A percentile compares a stretch with the other conserved stretches of the same genome.
Evolutionary conservation across 2,329 filamentous ascomycete genomes (phyloP).

Genomic region (Arthrobotrys pseudoclavata): DNA sequence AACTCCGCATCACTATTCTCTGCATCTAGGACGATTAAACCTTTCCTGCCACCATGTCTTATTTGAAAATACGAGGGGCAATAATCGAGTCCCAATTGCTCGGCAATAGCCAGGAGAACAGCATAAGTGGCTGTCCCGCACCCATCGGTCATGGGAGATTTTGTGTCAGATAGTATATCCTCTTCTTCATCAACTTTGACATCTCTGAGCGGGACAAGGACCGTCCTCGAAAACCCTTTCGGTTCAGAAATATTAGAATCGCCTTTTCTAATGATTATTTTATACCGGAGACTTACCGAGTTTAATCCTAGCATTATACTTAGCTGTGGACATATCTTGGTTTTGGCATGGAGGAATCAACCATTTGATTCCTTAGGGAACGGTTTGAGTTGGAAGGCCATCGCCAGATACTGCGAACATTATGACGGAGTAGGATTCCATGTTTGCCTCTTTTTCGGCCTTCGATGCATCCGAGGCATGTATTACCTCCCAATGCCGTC

Average conservation of each 20-base stretch:
- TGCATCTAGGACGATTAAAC: conserved; percentile 77
- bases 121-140: conserved; percentile 75
- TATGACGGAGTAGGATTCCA: conserved; percentile 1
- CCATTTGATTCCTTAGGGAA: not conserved
- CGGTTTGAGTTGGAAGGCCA: not conserved
- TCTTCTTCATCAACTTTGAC: not conserved
- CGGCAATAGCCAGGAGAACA: conserved; percentile 71
- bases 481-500: not conserved
- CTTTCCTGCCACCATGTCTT: conserved; percentile 79
- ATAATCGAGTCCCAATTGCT: conserved; percentile 69
- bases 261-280: not conserved
- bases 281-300: not conserved
- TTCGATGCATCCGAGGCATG: not conserved
- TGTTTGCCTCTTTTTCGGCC: not conserved
- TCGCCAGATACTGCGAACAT: conserved; percentile 7
- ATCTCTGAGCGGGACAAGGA: not conserved
- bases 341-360: not conserved
- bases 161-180: not conserved
- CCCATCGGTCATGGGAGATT: conserved; percentile 74
- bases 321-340: not conserved
- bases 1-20: conserved; percentile 64
- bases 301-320: not conserved
- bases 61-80: conserved; percentile 77
- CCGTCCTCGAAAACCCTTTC: not conserved
- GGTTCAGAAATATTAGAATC: not conserved